Percentiles rank a stretch among this genome's conserved stretches.
These are phyloP conservation scores for Neocallimastix lanati DNA, from an alignment of 192 early-diverging fungal genomes.

Conservation along the genomic window DNA sequence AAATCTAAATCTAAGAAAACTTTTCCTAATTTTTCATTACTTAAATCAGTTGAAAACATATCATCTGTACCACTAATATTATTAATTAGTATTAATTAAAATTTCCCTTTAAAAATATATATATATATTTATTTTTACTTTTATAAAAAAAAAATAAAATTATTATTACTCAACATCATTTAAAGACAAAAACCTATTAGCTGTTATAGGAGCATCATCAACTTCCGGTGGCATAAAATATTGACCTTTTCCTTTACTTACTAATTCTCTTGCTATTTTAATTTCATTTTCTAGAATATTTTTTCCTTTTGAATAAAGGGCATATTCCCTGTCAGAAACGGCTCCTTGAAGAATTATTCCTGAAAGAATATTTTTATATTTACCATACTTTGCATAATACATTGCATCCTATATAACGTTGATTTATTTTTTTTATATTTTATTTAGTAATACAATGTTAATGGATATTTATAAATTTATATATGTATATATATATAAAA, in stretches of 20 bases:
- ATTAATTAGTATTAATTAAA: too few species aligned
- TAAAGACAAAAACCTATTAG: not conserved
- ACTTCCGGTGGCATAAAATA: not conserved
- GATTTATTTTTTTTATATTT: too few species aligned
- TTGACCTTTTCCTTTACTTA: not conserved
- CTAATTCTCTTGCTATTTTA: not conserved
- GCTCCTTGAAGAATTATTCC: not conserved
- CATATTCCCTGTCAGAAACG: not conserved
- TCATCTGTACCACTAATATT: not conserved
- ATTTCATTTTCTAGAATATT: not conserved
- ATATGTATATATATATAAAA: too few species aligned
- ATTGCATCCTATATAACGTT: not conserved
- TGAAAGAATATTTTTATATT: not conserved
- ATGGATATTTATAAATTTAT: too few species aligned
- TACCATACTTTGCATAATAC: not conserved
- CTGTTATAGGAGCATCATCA: not conserved
- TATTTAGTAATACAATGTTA: too few species aligned
- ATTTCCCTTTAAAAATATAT: too few species aligned
- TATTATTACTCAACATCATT: not conserved
- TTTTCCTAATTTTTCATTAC: not conserved
- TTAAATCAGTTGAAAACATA: not conserved
- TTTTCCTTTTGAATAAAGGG: not conserved
- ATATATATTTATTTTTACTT: too few species aligned
- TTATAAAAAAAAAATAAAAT: too few species aligned
- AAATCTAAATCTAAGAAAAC: not conserved